Evolutionary conservation across 2,329 filamentous ascomycete genomes (phyloP).

Genomic region (Calonectria hongkongensis): DNA sequence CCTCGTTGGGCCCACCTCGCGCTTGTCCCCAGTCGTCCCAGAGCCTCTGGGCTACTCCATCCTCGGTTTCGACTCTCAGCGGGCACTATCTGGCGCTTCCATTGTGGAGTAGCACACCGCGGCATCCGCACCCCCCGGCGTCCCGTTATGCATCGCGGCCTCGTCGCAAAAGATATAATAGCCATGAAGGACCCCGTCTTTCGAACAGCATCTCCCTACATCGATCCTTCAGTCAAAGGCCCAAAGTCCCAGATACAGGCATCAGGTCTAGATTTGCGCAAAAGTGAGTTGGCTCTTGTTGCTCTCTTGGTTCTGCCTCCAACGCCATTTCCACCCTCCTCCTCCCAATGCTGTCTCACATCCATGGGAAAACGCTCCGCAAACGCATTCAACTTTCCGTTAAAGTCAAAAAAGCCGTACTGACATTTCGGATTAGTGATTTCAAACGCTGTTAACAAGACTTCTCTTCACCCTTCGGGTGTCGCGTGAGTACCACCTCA

Average conservation of each 20-base stretch:
- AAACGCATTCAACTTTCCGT: slow-evolving; percentile 27
- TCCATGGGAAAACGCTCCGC: slow-evolving; percentile 10
- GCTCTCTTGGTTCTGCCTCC: slow-evolving; percentile 28
- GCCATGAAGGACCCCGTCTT: slow-evolving; percentile 65
- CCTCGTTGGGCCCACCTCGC: slow-evolving; percentile 54
- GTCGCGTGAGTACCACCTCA: slow-evolving; percentile 81
- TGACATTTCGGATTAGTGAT: slow-evolving; percentile 65
- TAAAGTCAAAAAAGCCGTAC: slow-evolving; percentile 47
- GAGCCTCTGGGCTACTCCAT: slow-evolving; percentile 51
- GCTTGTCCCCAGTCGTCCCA: slow-evolving; percentile 51
- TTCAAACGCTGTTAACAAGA: slow-evolving; percentile 87
- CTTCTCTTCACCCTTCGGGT: slow-evolving; percentile 91
- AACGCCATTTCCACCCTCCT: slow-evolving; percentile 35
- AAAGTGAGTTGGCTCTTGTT: slow-evolving; percentile 60
- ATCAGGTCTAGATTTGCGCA: slow-evolving; percentile 63
- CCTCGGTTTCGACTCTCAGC: slow-evolving; percentile 54
- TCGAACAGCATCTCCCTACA: slow-evolving; percentile 62
- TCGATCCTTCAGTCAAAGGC: slow-evolving; percentile 63
- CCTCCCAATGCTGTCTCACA: background rate
- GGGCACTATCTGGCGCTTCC: slow-evolving; percentile 54
- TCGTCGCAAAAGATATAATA: slow-evolving; percentile 61
- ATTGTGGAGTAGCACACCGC: slow-evolving; percentile 54
- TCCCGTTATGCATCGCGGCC: slow-evolving; percentile 48
- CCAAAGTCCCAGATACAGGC: slow-evolving; percentile 62
- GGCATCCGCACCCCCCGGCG: slow-evolving; percentile 51